A percentile compares a stretch with the other conserved stretches of the same genome.
These are phyloP conservation scores for Aspergillus vadensis DNA, from an alignment of 2,329 filamentous ascomycete species.

Conservation along the genomic window DNA sequence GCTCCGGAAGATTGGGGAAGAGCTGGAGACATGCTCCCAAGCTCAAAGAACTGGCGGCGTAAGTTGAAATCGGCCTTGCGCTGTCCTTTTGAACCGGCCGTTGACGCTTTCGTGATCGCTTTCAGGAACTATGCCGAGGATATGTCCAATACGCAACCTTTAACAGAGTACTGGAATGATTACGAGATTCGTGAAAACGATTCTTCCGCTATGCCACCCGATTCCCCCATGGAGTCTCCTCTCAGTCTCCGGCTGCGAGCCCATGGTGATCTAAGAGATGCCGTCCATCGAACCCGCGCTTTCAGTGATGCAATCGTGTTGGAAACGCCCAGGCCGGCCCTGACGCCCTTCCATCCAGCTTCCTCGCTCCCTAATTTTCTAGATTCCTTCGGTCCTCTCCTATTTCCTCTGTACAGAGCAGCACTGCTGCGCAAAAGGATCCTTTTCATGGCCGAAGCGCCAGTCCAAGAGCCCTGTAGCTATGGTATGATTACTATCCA, in stretches of 20 bases:
- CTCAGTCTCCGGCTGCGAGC: slow-evolving; percentile 55
- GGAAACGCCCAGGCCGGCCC: slow-evolving; percentile 53
- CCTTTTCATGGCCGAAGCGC: slow-evolving; percentile 80
- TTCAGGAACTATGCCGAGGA: slow-evolving; percentile 62
- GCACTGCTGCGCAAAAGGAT: slow-evolving; percentile 86
- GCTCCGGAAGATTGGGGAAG: slow-evolving; percentile 79
- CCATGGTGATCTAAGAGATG: slow-evolving; percentile 47
- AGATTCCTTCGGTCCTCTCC: slow-evolving; percentile 82
- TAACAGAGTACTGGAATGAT: slow-evolving; percentile 79
- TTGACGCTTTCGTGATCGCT: slow-evolving; percentile 16
- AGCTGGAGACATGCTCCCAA: slow-evolving; percentile 84
- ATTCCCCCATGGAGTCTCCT: slow-evolving; percentile 58
- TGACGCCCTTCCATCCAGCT: slow-evolving; percentile 81
- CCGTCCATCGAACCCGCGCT: slow-evolving; percentile 36
- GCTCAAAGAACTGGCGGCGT: slow-evolving; percentile 74
- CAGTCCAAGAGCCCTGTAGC: slow-evolving; percentile 82
- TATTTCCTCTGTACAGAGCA: slow-evolving; percentile 88
- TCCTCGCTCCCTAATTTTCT: slow-evolving; percentile 77
- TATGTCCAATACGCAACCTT: slow-evolving; percentile 60
- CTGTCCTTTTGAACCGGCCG: neutral
- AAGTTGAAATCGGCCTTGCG: slow-evolving; percentile 26
- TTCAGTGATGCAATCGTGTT: slow-evolving; percentile 47
- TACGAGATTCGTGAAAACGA: slow-evolving; percentile 42
- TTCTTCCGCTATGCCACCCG: slow-evolving; percentile 35
- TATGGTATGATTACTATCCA: slow-evolving; percentile 64